Evolutionary conservation across 2,329 filamentous ascomycete species (phyloP), one percentile per base, ranked within the genome.

Genomic region (Ophiostoma triangulosporum): DNA sequence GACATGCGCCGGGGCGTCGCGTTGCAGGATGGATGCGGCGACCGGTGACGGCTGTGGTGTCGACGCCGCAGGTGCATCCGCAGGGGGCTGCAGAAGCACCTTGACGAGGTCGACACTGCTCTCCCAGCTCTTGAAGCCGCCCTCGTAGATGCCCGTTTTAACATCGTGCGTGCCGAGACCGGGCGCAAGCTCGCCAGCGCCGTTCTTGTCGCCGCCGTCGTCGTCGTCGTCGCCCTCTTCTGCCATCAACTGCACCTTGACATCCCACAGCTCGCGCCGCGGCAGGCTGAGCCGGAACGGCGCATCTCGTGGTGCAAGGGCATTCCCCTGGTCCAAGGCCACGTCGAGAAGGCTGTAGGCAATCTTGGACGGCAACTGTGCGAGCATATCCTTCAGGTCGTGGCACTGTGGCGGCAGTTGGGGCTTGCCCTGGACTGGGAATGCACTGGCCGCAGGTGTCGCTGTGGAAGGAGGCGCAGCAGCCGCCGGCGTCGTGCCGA

Each of bases 71-170:
- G 64, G 56, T 17, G 68, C 60, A 49, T 69, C 65, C 12, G 62
- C 52, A 26, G 69, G 65, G 26, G 71, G 70, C 3, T 64, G 62
- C 0, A 73, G 73, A 29, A 83, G 66, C n/a, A 84, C 79, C 63
- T 81, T 86, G 50, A 87, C 84, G 17, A 93, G 72, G 64, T 93
- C 87, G 51, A 89, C 73, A 56, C 84, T 88, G 68, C 86, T 90
- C 69, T 93, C 87, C 87, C 87, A 93, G 62, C 84, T 90, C 71
- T 93, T 93, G 71, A 91, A 89, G 24, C 87, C 87, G 54, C 87
- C 87, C 68, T 93, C 87, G 67, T 93, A 93, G 56, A 91, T 78
- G 51, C 86, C 86, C 53, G 85, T 86, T 65, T 81, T 84, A 59
- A 93, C 82, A 66, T 93, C 87, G 58, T 86, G 81, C 57, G 76